Evolutionary conservation across 2,329 filamentous ascomycete genomes (phyloP).

Genomic region (Verticillium nonalfalfae): DNA sequence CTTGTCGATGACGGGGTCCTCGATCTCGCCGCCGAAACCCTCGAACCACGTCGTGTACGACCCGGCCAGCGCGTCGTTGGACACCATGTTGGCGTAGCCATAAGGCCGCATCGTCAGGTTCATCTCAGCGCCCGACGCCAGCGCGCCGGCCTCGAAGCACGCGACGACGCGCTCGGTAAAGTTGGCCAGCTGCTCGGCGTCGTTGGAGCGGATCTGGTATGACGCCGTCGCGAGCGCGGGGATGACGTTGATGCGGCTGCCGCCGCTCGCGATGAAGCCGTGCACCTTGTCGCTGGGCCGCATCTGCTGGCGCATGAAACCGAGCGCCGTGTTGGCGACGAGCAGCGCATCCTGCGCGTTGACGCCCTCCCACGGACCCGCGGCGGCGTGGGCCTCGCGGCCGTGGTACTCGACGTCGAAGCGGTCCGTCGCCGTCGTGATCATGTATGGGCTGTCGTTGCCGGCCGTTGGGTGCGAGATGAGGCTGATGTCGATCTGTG

Average conservation of each 20-base stretch:
- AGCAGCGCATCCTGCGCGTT: conserved; percentile 35
- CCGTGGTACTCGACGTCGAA: not conserved
- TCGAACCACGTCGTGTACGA: conserved; percentile 17
- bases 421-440: not conserved
- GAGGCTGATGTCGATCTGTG: conserved; percentile 19
- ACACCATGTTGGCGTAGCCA: conserved; percentile 24
- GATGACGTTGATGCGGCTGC: conserved; percentile 30
- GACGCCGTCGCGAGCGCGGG: conserved; percentile 49
- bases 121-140: conserved; percentile 23
- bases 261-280: conserved; percentile 27
- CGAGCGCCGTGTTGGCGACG: conserved; percentile 16
- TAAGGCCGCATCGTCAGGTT: conserved; percentile 26
- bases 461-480: conserved; percentile 19
- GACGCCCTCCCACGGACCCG: conserved; percentile 31
- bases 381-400: conserved; percentile 23
- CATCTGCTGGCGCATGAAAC: conserved; percentile 20
- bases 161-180: conserved; percentile 13
- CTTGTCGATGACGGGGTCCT: conserved; percentile 18
- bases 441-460: not conserved
- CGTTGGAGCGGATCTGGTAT: conserved; percentile 46
- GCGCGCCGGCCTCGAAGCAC: conserved; percentile 27
- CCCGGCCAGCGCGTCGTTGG: conserved; percentile 17
- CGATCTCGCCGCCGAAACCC: conserved; percentile 15
- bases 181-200: conserved; percentile 13
- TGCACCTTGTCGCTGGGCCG: conserved; percentile 28